phyloP scores from a whole-genome alignment of 192 early-diverging fungal species.

The Coemansia sp. region DNA sequence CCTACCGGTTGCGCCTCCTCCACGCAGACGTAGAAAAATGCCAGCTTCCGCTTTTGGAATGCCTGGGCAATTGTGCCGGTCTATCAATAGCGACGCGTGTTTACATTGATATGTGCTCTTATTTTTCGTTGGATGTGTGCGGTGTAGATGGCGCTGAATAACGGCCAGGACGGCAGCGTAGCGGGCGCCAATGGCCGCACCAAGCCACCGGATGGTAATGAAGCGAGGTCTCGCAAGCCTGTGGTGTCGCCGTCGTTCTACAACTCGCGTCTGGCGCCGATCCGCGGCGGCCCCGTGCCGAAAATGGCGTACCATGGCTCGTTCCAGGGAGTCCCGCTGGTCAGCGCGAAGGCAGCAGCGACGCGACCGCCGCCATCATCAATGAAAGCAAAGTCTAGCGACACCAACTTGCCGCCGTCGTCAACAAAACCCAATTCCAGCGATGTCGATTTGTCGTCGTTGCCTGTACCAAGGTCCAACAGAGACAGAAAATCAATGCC shows the following conservation, averaged over 20 bases:
- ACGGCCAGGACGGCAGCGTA: background rate
- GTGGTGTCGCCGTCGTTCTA: slow-evolving; percentile 18
- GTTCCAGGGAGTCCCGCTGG: slow-evolving; percentile 35
- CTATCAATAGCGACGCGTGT: background rate
- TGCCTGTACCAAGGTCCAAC: too few species aligned
- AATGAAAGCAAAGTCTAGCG: background rate
- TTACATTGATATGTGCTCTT: background rate
- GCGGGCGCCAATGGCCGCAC: background rate
- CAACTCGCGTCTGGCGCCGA: slow-evolving; percentile 33
- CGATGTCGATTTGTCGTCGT: too few species aligned
- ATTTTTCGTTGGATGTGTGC: background rate
- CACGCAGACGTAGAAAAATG: background rate
- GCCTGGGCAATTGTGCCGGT: slow-evolving; percentile 1
- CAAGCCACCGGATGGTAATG: background rate
- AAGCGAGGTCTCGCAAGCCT: background rate
- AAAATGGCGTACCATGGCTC: slow-evolving; percentile 18
- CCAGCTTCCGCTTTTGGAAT: background rate
- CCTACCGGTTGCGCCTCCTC: slow-evolving; percentile 3
- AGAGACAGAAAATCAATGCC: too few species aligned
- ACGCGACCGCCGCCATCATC: background rate
- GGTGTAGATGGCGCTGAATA: slow-evolving; percentile 32
- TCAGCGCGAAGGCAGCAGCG: background rate
- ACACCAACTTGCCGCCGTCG: background rate
- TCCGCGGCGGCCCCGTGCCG: slow-evolving; percentile 15
- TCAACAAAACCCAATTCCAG: too few species aligned